Evolutionary conservation across 2,329 filamentous ascomycete genomes (phyloP).

Genomic region (Stagonosporopsis tanaceti): DNA sequence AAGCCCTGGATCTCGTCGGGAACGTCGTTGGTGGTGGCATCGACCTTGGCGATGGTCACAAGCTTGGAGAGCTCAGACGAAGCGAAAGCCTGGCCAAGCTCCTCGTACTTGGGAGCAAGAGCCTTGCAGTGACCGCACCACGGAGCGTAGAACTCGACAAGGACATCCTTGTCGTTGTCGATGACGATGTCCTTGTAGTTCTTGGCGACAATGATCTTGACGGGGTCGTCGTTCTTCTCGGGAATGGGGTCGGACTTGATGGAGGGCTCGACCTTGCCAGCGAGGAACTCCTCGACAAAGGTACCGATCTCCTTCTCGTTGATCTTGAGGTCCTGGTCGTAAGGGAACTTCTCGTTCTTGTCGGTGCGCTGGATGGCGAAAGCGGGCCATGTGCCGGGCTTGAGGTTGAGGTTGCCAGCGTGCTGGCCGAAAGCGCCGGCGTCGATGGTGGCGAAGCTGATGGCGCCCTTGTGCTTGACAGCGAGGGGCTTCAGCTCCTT

Average conservation of each 20-base stretch:
- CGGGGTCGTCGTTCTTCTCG: conserved; percentile 88
- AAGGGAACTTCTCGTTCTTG: conserved; percentile 98
- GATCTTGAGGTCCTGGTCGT: conserved; percentile 82
- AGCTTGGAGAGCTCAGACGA: conserved; percentile 61
- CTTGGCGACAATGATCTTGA: conserved; percentile 89
- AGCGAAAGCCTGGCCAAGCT: conserved; percentile 66
- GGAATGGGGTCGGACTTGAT: conserved; percentile 98
- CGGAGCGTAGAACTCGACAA: conserved; percentile 97
- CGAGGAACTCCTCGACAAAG: conserved; percentile 85
- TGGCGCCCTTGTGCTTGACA: conserved; percentile 87
- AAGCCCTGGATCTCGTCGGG: conserved; percentile 97
- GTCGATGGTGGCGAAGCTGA: conserved; percentile 99
- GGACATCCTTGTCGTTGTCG: conserved; percentile 93
- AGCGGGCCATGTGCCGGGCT: conserved; percentile 91
- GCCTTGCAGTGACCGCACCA: conserved; percentile 77
- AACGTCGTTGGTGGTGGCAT: conserved; percentile 94
- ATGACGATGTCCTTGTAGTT: conserved; percentile 92
- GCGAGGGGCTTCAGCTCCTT: conserved; percentile 84
- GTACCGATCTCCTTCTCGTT: conserved; percentile 74
- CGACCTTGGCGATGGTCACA: conserved; percentile 84
- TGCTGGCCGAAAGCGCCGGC: conserved; percentile 93
- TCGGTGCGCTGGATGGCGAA: conserved; percentile 96
- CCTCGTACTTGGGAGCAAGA: conserved; percentile 72
- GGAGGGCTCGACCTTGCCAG: conserved; percentile 90
- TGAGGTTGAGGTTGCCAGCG: conserved; percentile 95